Base-by-base conservation (phyloP, 805 yeast species). In the Jamesozyma gamospora region DNA sequence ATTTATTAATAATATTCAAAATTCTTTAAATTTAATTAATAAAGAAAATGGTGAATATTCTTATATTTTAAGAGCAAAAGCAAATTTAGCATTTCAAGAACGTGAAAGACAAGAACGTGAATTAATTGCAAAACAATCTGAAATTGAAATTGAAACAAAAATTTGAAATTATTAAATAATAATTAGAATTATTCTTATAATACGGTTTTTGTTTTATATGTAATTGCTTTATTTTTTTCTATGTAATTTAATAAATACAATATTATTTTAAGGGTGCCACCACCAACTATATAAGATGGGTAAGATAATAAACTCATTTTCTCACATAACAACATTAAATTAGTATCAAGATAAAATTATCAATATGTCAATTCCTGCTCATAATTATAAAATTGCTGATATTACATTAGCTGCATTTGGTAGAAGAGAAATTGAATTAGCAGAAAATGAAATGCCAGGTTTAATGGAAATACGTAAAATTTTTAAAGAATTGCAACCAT, bases 401-500 rank as follows among this genome's bases (percentile, higher is more conserved):
- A 83, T 92, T 70, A 84, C 96, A 57, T 79, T 90, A 53, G 97
- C 98, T 64, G 98, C 98, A 64, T 90, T 92, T 70, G 98, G 98
- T 73, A 87, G 98, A 77, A 92, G 90, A 72, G 98, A 90, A 72
- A 92, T 90, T 61, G 96, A 90, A 72, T 78, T 90, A 65, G 92
- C 97, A 54, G 98, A 90, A 76, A 90, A 90, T 67, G 97, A 90
- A 72, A 86, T 88, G 96, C 96, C 96, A 56, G 96, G 98, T 78
- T 77, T 90, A 65, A 90, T 92, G 94, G 83, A 88, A 71, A 90
- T 88, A 73, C 84, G 98, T 74, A 75, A 74, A 67, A 79, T 81
- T 69, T 92, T 88, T 74, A 96, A 94, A 56, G 71, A 72, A 37
- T 79, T 77, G 47, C 96, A 90, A 73, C 97, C 97, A 53, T 80